phyloP scores from a whole-genome alignment of 2,329 filamentous ascomycete species.

The Cyphellophora attinorum region DNA sequence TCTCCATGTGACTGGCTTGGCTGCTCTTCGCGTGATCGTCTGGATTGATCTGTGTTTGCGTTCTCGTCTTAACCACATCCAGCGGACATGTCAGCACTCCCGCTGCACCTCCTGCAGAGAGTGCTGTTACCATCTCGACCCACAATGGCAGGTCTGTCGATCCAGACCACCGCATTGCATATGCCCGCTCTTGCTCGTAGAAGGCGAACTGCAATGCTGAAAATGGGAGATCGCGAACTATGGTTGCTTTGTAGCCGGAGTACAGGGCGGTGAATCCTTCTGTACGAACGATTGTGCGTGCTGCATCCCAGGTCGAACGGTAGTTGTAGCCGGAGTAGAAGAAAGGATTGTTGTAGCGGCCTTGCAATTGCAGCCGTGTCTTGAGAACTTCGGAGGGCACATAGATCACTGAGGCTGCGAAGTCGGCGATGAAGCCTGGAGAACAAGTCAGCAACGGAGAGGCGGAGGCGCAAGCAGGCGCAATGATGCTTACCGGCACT shows the following conservation, averaged over 20 bases:
- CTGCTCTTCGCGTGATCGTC: conserved; percentile 25
- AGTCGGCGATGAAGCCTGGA: conserved; percentile 82
- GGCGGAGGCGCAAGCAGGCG: background rate
- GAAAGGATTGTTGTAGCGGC: conserved; percentile 86
- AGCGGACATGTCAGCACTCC: conserved; percentile 91
- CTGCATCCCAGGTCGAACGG: conserved; percentile 71
- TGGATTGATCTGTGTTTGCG: conserved; percentile 79
- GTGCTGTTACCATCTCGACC: conserved; percentile 81
- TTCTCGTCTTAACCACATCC: conserved; percentile 92
- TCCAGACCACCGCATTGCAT: conserved; percentile 69
- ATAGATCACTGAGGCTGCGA: conserved; percentile 85
- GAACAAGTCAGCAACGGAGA: too few relatives aligned
- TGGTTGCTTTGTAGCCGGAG: conserved; percentile 92
- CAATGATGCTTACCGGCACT: conserved; percentile 56
- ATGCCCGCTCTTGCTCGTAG: conserved; percentile 83
- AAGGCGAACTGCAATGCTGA: conserved; percentile 96
- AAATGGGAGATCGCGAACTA: conserved; percentile 89
- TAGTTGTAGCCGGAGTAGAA: conserved; percentile 97
- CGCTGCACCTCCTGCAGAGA: conserved; percentile 80
- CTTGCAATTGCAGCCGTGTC: conserved; percentile 91
- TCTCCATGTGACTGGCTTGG: conserved; percentile 11
- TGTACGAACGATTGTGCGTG: conserved; percentile 68
- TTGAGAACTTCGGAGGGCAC: conserved; percentile 97
- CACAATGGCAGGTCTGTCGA: conserved; percentile 75
- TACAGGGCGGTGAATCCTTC: conserved; percentile 85